phyloP scores from a whole-genome alignment of 2,329 filamentous ascomycete species.

The Colletotrichum coccodes region DNA sequence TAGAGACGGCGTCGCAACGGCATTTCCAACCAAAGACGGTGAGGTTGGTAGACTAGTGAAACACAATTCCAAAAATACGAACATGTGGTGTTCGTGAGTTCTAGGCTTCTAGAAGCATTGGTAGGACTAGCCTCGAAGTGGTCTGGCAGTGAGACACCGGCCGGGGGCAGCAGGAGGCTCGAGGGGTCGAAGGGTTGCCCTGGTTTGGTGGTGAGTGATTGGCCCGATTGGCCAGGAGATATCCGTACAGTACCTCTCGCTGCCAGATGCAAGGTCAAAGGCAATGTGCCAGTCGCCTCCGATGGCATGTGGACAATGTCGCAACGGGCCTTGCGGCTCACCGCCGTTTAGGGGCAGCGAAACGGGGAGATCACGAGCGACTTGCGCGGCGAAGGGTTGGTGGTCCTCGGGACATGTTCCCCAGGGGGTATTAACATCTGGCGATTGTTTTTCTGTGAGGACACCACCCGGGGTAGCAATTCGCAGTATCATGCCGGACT shows the following conservation, averaged over 20 bases:
- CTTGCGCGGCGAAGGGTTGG: background rate
- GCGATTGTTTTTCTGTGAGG: background rate
- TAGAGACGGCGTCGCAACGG: background rate
- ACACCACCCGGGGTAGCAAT: background rate
- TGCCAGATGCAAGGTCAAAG: background rate
- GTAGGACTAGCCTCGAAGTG: background rate
- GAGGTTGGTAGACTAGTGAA: background rate
- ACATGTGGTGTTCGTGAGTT: background rate
- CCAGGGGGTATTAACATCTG: background rate
- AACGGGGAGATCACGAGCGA: background rate
- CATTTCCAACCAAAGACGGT: background rate
- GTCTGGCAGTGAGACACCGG: background rate
- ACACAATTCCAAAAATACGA: background rate
- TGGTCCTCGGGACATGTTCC: background rate
- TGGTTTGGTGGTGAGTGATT: background rate
- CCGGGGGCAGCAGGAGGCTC: background rate
- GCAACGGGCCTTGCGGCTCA: constrained; percentile 10
- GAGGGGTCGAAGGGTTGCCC: background rate
- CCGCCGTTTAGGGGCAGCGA: constrained; percentile 14
- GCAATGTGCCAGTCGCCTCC: background rate
- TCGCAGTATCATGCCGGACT: constrained; percentile 8
- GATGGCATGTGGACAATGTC: background rate
- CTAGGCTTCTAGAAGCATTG: constrained; percentile 13
- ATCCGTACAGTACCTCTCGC: background rate
- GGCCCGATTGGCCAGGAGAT: constrained; percentile 8